Evolutionary conservation across 1,139 yeast species (phyloP).

Genomic region (Taphrina sp.): DNA sequence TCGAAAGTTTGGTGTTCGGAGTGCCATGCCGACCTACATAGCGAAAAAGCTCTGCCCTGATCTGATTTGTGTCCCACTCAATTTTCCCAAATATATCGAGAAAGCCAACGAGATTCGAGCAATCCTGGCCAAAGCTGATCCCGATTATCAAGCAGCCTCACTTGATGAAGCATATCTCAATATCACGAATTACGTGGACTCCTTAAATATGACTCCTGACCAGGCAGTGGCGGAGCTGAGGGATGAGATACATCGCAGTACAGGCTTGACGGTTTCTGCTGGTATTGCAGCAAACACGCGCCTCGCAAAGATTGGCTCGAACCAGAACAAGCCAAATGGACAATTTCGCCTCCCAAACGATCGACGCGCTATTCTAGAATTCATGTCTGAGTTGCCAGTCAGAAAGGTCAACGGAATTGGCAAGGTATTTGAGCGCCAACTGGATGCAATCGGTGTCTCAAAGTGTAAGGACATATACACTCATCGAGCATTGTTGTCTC

Average conservation of each 20-base stretch:
- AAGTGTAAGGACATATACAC: slow-evolving; percentile 38
- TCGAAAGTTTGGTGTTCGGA: slow-evolving; percentile 55
- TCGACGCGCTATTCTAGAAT: slow-evolving; percentile 37
- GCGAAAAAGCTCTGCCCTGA: slow-evolving; percentile 62
- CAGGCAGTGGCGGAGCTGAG: slow-evolving; percentile 49
- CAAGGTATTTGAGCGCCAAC: slow-evolving; percentile 39
- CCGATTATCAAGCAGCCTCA: slow-evolving; percentile 62
- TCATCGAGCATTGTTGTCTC: slow-evolving; percentile 35
- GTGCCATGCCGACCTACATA: slow-evolving; percentile 73
- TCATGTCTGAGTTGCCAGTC: slow-evolving; percentile 38
- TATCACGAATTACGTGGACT: slow-evolving; percentile 43
- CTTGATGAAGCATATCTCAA: slow-evolving; percentile 75
- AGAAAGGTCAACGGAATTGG: slow-evolving; percentile 40
- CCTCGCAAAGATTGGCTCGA: slow-evolving; percentile 65
- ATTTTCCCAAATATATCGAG: slow-evolving; percentile 62
- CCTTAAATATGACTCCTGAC: slow-evolving; percentile 34
- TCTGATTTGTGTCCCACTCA: slow-evolving; percentile 57
- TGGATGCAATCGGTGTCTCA: slow-evolving; percentile 38
- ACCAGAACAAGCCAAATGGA: slow-evolving; percentile 70
- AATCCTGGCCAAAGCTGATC: slow-evolving; percentile 42
- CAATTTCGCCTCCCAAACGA: slow-evolving; percentile 42
- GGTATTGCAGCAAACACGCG: slow-evolving; percentile 64
- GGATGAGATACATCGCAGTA: slow-evolving; percentile 47
- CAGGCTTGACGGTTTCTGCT: slow-evolving; percentile 65
- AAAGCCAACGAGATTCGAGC: slow-evolving; percentile 54